Conservation (phyloP, 1,284 basidiomycete genomes). For the Kalmanozyma brasiliensis region DNA sequence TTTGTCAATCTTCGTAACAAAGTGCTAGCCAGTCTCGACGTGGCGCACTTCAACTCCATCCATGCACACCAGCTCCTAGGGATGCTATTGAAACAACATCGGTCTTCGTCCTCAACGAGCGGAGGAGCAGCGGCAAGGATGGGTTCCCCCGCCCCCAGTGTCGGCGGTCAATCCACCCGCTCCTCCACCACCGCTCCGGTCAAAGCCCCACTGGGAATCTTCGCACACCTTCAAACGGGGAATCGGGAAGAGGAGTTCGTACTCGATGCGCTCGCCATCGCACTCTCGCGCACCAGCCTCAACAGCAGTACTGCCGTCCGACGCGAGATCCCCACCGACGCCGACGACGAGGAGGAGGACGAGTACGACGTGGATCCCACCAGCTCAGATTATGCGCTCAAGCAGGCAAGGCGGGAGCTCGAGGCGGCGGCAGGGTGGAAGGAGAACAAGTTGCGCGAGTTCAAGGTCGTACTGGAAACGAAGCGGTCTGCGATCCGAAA, state of each 20-base stretch:
- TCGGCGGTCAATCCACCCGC: conserved; percentile 16
- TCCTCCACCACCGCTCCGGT: conserved; percentile 8
- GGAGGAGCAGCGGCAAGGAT: conserved; percentile 15
- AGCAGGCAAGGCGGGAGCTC: conserved; percentile 25
- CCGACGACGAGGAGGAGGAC: conserved; percentile 21
- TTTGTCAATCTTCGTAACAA: conserved; percentile 47
- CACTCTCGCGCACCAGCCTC: conserved; percentile 26
- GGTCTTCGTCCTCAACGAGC: neutral
- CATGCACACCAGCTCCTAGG: conserved; percentile 58
- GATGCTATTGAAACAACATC: conserved; percentile 51
- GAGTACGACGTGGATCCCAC: conserved; percentile 20
- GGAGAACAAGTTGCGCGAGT: conserved; percentile 17
- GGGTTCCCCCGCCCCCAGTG: conserved; percentile 28
- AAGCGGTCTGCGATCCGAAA: conserved; percentile 39
- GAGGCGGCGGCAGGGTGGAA: conserved; percentile 6
- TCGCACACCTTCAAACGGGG: conserved; percentile 17
- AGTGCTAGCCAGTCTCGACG: conserved; percentile 49
- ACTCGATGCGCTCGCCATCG: conserved; percentile 39
- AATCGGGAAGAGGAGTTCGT: conserved; percentile 40
- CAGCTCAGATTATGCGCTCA: conserved; percentile 16
- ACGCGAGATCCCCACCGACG: neutral
- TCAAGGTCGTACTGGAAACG: conserved; percentile 45
- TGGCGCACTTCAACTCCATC: conserved; percentile 56
- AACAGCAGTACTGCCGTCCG: conserved; percentile 14
- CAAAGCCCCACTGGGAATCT: conserved; percentile 30